Evolutionary conservation across 2,329 filamentous ascomycete genomes (phyloP), one percentile per base, ranked within the genome.

Genomic region (Fusarium mundagurra): DNA sequence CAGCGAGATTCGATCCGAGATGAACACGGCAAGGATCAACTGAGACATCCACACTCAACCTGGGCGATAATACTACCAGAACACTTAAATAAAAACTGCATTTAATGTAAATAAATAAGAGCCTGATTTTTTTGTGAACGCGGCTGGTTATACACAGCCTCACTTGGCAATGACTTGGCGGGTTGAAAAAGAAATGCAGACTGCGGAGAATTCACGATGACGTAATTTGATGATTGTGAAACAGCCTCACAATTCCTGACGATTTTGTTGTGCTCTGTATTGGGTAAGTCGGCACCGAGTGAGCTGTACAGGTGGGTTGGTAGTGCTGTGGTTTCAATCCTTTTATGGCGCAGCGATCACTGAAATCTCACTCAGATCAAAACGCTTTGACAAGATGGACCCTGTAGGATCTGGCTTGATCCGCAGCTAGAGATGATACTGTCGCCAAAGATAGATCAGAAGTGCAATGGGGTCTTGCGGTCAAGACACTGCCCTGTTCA

Each of bases 1-100:
- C 64, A 65, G 63, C 64, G 66, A 69, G 50, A 69, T 68, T 63
- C 66, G n/a, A 69, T 61, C 66, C 67, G 67, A 70, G 67, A 70
- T 70, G 67, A 70, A 70, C 36, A 16, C n/a, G 31, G 27, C 67
- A 70, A 71, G 67, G 67, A 47, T 68, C 67, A 70, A 70, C 66
- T 69, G 59, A 69, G 67, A 69, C 65, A 70, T 36, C 16, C 27
- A 27, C 47, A 27, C 13, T 47, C 34, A 61, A 55, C 55, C 45
- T n/a, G 6, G 53, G 20, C 41, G 55, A 36, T 50, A 50, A 57
- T 31, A 59, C 33, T 33, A 34, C 24, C 31, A 34, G 24, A 33
- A 10, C 5, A 47, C 44, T 2, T 14, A 8, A 47, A 29, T 29
- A 48, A 29, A 47, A 8, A 48, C 6, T 48, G 20, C 10, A 48